These are phyloP conservation scores for Populus simonii DNA, from an alignment of 345 rosid species.

Conservation along the genomic window DNA sequence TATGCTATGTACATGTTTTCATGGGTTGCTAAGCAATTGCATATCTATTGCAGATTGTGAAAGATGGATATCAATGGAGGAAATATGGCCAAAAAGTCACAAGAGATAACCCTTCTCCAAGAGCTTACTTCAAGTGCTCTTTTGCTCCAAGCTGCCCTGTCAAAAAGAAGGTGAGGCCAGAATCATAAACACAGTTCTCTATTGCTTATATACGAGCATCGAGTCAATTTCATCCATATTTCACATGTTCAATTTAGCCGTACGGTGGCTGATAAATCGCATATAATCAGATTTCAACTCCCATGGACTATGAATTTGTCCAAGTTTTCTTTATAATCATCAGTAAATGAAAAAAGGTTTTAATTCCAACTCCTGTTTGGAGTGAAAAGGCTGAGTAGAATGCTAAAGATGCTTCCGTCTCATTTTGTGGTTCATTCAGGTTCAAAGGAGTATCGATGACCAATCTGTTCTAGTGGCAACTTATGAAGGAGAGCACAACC, in stretches of 20 bases:
- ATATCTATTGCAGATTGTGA: constrained; percentile 55
- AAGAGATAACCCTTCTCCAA: constrained; percentile 94
- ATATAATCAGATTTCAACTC: neutral
- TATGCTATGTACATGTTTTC: neutral
- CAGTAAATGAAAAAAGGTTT: neutral
- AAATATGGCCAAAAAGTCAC: constrained; percentile 99
- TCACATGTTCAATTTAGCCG: neutral
- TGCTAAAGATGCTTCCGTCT: neutral
- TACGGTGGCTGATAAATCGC: neutral
- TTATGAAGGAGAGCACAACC: constrained; percentile 97
- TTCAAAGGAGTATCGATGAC: constrained; percentile 87
- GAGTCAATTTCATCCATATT: neutral
- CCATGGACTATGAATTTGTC: neutral
- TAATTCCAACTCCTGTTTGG: neutral
- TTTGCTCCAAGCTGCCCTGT: constrained; percentile 95
- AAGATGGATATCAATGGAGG: constrained; percentile 99
- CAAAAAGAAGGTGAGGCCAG: constrained; percentile 71
- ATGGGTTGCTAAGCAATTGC: neutral
- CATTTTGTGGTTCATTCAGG: constrained; percentile 42
- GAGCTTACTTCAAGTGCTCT: constrained; percentile 98
- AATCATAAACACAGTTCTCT: neutral
- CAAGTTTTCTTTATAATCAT: neutral
- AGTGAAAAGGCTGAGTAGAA: neutral
- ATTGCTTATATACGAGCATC: neutral
- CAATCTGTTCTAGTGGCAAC: constrained; percentile 87